phyloP scores from a whole-genome alignment of 2,329 filamentous ascomycete genomes.

The Penicillium sclerotigenum region DNA sequence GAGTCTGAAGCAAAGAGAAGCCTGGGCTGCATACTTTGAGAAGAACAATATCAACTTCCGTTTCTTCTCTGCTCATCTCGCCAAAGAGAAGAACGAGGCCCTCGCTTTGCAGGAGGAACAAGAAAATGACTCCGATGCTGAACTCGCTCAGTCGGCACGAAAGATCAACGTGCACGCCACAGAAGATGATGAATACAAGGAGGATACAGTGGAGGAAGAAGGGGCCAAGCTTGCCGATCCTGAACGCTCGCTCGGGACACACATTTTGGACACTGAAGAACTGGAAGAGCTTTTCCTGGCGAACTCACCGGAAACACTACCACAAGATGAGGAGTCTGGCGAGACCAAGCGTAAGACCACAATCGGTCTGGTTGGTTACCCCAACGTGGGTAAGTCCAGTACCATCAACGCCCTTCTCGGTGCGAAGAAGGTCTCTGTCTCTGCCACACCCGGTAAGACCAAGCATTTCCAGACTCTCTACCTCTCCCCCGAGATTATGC shows the following conservation, averaged over 20 bases:
- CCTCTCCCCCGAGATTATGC: slow-evolving; percentile 79
- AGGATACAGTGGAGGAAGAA: slow-evolving; percentile 22
- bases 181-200: slow-evolving; percentile 29
- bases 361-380: slow-evolving; percentile 94
- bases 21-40: slow-evolving; percentile 85
- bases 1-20: slow-evolving; percentile 74
- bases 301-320: slow-evolving; percentile 60
- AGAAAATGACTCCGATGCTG: slow-evolving; percentile 34
- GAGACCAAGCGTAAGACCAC: slow-evolving; percentile 64
- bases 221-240: slow-evolving; percentile 21
- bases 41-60: slow-evolving; percentile 79
- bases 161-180: slow-evolving; percentile 43
- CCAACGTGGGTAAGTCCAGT: slow-evolving; percentile 98
- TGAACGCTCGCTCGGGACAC: slow-evolving; percentile 52
- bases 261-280: slow-evolving; percentile 89
- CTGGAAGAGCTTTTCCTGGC: slow-evolving; percentile 82
- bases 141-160: slow-evolving; percentile 47
- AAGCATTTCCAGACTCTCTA: slow-evolving; percentile 99
- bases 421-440: slow-evolving; percentile 97
- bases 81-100: slow-evolving; percentile 82
- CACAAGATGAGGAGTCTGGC: slow-evolving; percentile 45
- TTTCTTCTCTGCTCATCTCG: slow-evolving; percentile 92
- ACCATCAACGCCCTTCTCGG: slow-evolving; percentile 99
- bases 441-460: slow-evolving; percentile 94
- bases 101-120: slow-evolving; percentile 52